These are phyloP conservation scores for Candida glucosophila DNA, from an alignment of 1,139 yeast genomes.

Conservation along the genomic window DNA sequence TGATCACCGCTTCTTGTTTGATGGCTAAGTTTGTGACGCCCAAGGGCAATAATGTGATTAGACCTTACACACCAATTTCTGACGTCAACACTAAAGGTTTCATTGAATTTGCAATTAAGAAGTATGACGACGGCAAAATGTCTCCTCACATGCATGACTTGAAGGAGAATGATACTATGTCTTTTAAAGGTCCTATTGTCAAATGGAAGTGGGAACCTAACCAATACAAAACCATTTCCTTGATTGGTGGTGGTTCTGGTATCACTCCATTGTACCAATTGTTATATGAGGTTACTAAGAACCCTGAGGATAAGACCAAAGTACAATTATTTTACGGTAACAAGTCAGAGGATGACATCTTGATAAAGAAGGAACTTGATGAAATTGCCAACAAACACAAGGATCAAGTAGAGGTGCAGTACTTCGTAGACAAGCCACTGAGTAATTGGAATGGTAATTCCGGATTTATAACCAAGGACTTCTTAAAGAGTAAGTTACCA, in stretches of 20 bases:
- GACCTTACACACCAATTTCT: conserved; percentile 94
- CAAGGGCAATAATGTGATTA: conserved; percentile 81
- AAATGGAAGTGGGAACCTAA: conserved; percentile 93
- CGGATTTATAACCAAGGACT: conserved; percentile 78
- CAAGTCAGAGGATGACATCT: conserved; percentile 67
- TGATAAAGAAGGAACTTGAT: conserved; percentile 74
- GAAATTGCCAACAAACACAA: conserved; percentile 49
- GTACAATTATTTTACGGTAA: conserved; percentile 72
- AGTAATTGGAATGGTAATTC: conserved; percentile 70
- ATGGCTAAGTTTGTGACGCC: conserved; percentile 75
- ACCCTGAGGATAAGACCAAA: conserved; percentile 71
- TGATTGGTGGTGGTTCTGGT: conserved; percentile 97
- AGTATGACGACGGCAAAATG: conserved; percentile 80
- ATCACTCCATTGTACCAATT: conserved; percentile 93
- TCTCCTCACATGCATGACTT: conserved; percentile 64
- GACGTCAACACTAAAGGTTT: conserved; percentile 64
- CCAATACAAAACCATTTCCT: conserved; percentile 65
- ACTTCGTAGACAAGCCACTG: conserved; percentile 67
- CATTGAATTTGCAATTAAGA: conserved; percentile 76
- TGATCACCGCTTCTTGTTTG: conserved; percentile 71
- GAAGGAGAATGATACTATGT: conserved; percentile 70
- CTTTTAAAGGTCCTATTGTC: conserved; percentile 90
- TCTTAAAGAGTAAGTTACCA: conserved; percentile 61
- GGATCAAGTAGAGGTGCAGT: conserved; percentile 63
- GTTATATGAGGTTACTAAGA: conserved; percentile 65